Base-by-base conservation (phyloP, 2,329 filamentous ascomycete genomes). In the Claviceps capensis region DNA sequence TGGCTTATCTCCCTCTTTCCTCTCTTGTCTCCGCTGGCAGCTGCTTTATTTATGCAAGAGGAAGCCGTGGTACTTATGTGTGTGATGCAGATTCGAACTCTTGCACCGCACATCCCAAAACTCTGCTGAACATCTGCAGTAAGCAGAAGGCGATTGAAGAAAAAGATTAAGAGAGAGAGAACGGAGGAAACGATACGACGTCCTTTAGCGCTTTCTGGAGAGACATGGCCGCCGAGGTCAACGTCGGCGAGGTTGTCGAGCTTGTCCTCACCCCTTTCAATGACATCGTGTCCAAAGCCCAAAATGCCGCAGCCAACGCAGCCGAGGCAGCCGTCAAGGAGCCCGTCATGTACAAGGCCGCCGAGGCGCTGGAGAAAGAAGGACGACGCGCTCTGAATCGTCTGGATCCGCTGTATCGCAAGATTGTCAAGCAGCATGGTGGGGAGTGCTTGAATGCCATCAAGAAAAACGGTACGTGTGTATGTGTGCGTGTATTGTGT, bases 201-300 rank as follows among this genome's bases (percentile, higher is more conserved):
- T 19, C 9, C 17, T 5, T 43, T 43, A 2, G 19, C 11, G 6
- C 19, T 43, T n/a, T n/a, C 17, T 36, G 19, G n/a, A 3, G 36
- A 48, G 40, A 37, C 11, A 52, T 54, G 49, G 42, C 41, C n/a
- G 9, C 47, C 22, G 41, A 40, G 34, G 47, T 37, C 41, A 43
- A 72, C 70, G 69, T 13, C 26, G 66, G 70, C 53, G 63, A 70
- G 49, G 63, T 71, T 17, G 58, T 59, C 48, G 65, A 68, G 41
- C 69, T 79, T 46, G 70, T 77, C 42, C 63, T 78, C 40, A 67
- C 67, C 40, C 74, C 75, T 17, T 79, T 79, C 58, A 67, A 63
- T 50, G 74, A 79, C 49, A 72, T 79, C 52, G 70, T 77, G 51
- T 69, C 74, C 44, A 77, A 77, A 64, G 75, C 70, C 36, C 72